Evolutionary conservation across 23 red algal species (phyloP).

Genomic region (Cyanidioschyzon merolae): DNA sequence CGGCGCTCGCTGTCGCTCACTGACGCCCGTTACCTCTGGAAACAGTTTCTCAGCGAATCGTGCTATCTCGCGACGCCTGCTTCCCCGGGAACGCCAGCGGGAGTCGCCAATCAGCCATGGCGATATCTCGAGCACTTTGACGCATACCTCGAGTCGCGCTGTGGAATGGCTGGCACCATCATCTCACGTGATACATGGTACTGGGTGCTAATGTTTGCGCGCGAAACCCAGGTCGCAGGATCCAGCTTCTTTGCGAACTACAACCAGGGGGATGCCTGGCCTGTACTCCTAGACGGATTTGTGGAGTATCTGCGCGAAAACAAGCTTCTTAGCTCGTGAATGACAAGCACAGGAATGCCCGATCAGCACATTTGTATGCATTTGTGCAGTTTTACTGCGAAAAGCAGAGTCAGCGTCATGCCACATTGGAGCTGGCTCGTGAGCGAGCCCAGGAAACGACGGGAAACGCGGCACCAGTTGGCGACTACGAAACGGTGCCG

Average conservation of each 20-base stretch:
- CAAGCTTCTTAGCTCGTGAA: background rate
- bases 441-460: background rate
- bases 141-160: slow-evolving; percentile 48
- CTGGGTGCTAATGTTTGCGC: slow-evolving; percentile 47
- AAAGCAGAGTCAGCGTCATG: no score
- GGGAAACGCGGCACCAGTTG: no score
- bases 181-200: slow-evolving; percentile 59
- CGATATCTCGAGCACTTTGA: slow-evolving; percentile 30
- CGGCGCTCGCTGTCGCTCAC: slow-evolving; percentile 46
- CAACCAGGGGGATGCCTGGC: slow-evolving; percentile 81
- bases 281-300: slow-evolving; percentile 81
- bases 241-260: slow-evolving; percentile 41
- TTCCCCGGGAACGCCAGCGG: no score
- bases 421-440: background rate
- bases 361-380: no score
- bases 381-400: no score
- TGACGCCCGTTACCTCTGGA: slow-evolving; percentile 45
- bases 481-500: no score
- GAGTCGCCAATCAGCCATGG: no score
- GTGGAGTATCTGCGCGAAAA: slow-evolving; percentile 44
- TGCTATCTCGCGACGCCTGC: background rate
- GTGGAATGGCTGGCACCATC: slow-evolving; percentile 6
- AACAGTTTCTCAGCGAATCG: slow-evolving; percentile 40
- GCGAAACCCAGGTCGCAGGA: slow-evolving; percentile 3
- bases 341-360: no score